Percentiles rank a stretch among this genome's conserved stretches.
Conservation (phyloP, 2,329 filamentous ascomycete species). For the Arachnomyces sp. region DNA sequence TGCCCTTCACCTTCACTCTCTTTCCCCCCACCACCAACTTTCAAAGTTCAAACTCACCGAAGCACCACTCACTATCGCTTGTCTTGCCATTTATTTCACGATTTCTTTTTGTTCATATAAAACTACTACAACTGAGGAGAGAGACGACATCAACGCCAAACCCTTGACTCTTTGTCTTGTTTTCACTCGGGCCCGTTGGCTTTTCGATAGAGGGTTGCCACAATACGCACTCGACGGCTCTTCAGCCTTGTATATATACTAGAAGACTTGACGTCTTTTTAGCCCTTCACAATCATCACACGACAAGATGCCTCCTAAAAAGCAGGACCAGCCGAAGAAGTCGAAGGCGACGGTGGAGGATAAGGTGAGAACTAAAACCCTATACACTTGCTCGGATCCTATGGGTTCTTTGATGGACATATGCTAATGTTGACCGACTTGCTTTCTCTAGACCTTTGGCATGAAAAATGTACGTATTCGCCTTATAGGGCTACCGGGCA, state of each 20-base stretch:
- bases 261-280: neutral
- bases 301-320: slow-evolving; percentile 42
- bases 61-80: too few relatives aligned
- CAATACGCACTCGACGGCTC: neutral
- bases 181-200: too few relatives aligned
- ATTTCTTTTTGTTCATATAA: too few relatives aligned
- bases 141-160: too few relatives aligned
- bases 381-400: slow-evolving; percentile 6
- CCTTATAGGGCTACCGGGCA: too few relatives aligned
- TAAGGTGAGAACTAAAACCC: slow-evolving; percentile 46
- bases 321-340: slow-evolving; percentile 40
- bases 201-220: neutral
- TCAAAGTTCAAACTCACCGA: too few relatives aligned
- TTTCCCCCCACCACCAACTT: too few relatives aligned
- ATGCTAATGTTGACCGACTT: slow-evolving; percentile 12
- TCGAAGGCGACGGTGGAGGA: slow-evolving; percentile 62
- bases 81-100: too few relatives aligned
- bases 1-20: too few relatives aligned
- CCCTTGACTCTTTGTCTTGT: too few relatives aligned
- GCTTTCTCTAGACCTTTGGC: slow-evolving; percentile 65
- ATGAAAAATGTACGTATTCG: slow-evolving; percentile 74
- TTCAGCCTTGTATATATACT: neutral
- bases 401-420: neutral
- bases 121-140: too few relatives aligned
- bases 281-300: neutral